Base-by-base conservation (phyloP, 768 basidiomycete genomes). In the Gyrodon lividus region DNA sequence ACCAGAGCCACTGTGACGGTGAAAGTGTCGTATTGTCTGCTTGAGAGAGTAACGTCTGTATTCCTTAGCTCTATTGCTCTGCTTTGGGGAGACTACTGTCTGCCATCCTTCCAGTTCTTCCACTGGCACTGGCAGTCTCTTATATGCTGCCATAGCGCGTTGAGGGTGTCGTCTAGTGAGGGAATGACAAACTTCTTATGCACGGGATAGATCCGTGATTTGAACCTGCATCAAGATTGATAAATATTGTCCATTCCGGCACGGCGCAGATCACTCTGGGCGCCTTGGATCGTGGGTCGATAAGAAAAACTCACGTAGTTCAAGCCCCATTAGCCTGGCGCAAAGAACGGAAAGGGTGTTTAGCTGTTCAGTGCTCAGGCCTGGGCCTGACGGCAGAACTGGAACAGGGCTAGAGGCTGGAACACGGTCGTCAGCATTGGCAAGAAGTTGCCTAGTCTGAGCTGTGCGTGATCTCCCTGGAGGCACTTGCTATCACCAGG, bases 131-230 rank as follows among this genome's bases (percentile, higher is more conserved):
- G n/a, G n/a, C 8, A 51, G 35, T 2, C 56, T 50, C 0, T 38
- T 46, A 31, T 63, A 55, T 9, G 59, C 53, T 35, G 61, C 61
- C 63, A 65, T 64, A 8, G 13, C 13, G 33, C 46, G 41, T 45
- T 59, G 24, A 7, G 3, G 47, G 16, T 12, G 20, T 38, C 4
- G 17, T 17, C 35, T 3, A 49, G 39, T 24, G 28, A 20, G n/a
- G 26, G 6, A 17, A 34, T 24, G 46, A 14, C 7, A 43, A 5
- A 24, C 41, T 4, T 14, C 28, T 43, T 26, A 28, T 43, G 30
- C 12, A 30, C 30, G 2, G 13, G 19, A 8, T 7, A 22, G 45
- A 19, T 6, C 24, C 23, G 20, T 12, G 23, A 37, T 2, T 13
- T 12, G 26, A 43, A 43, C 41, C 41, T 28, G 7, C 10, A 43